A percentile compares a stretch with the other conserved stretches of the same genome.
phyloP scores from a whole-genome alignment of 805 yeast species.

The Metschnikowia gelsemii region DNA sequence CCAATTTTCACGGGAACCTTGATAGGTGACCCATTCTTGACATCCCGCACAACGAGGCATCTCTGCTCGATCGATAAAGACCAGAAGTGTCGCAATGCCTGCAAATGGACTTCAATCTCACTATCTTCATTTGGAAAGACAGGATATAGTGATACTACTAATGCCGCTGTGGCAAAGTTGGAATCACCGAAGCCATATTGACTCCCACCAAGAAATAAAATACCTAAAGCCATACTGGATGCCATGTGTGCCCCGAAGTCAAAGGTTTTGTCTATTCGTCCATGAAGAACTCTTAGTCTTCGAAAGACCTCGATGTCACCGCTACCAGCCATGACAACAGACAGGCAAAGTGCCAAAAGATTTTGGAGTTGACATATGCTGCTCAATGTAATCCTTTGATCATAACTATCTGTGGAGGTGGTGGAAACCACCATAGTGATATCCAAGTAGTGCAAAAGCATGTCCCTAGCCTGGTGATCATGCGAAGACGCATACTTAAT shows the following conservation, averaged over 20 bases:
- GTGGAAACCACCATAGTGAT: conserved; percentile 44
- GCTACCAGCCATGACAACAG: conserved; percentile 84
- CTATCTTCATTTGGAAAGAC: conserved; percentile 51
- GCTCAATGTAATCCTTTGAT: conserved; percentile 53
- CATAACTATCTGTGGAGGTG: conserved; percentile 49
- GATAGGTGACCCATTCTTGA: conserved; percentile 56
- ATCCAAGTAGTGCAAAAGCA: conserved; percentile 57
- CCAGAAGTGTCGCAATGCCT: conserved; percentile 90
- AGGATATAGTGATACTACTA: conserved; percentile 78
- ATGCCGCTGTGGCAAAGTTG: conserved; percentile 62
- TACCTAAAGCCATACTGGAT: conserved; percentile 78
- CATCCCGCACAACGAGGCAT: conserved; percentile 76
- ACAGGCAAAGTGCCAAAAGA: conserved; percentile 58
- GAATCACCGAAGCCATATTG: conserved; percentile 75
- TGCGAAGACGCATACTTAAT: conserved; percentile 73
- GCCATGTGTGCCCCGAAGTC: conserved; percentile 76
- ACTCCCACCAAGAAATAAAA: conserved; percentile 88
- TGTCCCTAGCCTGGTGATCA: conserved; percentile 50
- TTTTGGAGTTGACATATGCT: conserved; percentile 58
- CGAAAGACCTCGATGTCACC: conserved; percentile 82
- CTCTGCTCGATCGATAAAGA: conserved; percentile 77
- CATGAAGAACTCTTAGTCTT: conserved; percentile 69
- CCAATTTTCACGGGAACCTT: conserved; percentile 43
- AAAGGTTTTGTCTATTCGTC: conserved; percentile 45
- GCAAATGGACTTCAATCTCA: conserved; percentile 62